Base-by-base conservation (phyloP, 2,329 filamentous ascomycete genomes). In the Epichloe gansuensis region DNA sequence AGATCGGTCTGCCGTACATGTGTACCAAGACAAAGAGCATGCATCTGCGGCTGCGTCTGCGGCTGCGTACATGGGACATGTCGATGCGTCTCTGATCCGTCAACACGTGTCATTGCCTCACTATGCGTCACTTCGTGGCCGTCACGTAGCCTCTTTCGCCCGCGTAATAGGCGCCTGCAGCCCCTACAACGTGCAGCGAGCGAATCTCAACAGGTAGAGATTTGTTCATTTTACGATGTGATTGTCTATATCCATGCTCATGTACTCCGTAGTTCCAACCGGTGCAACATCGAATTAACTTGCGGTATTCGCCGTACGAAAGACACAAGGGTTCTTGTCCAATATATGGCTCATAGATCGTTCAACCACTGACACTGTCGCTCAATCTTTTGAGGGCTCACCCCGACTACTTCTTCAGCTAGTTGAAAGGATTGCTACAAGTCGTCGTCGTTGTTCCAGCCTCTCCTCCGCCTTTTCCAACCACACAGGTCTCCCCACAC, bases 81-180 rank as follows among this genome's bases (percentile, higher is more conserved):
- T n/a, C 21, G 31, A 44, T 50, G 17, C 41, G 21, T 50, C 31
- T 45, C 48, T 43, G 31, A 38, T 37, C 21, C 48, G 41, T 31
- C 52, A 47, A 54, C 45, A 51, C 52, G 52, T 54, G 52, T 54
- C 52, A 46, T 46, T 43, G 35, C 41, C 39, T 54, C 48, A 41
- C 35, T 42, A 38, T 54, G 49, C 44, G 44, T 48, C 39, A 43
- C 28, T 48, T 45, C 28, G 21, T 44, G 28, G 35, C 42, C n/a
- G 21, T n/a, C 28, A 39, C 34, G 3, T 45, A 35, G 21, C 48
- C 28, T 54, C 21, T 5, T 46, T 37, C 17, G 9, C 41, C 9
- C 17, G 17, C 43, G 28, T 12, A 17, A 12, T 28, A 4, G 25
- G 44, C 15, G 21, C 17, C 25, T 47, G 25, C 50, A 34, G 23